These are phyloP conservation scores for Tricholoma flavovirens DNA, from an alignment of 768 basidiomycete species.

Conservation along the genomic window DNA sequence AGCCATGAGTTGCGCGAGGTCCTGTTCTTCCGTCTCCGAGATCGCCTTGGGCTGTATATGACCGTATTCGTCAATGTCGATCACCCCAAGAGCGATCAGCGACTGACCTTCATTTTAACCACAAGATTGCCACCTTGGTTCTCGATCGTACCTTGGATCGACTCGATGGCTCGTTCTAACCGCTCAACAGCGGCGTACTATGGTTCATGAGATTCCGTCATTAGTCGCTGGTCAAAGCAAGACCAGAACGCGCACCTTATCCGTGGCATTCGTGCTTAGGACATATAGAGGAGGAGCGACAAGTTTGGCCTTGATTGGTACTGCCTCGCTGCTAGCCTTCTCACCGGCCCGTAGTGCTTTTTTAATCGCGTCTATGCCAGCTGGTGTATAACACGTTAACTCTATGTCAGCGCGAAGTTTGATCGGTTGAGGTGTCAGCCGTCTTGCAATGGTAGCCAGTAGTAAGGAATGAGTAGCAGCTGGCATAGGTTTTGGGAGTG, in stretches of 20 bases:
- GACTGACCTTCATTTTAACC: conserved; percentile 91
- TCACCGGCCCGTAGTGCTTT: conserved; percentile 87
- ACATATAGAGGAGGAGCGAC: conserved; percentile 97
- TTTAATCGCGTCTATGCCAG: conserved; percentile 96
- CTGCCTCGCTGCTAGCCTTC: conserved; percentile 76
- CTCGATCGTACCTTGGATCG: conserved; percentile 81
- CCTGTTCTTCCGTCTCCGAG: conserved; percentile 95
- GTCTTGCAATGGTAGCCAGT: conserved; percentile 81
- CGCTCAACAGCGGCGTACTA: conserved; percentile 87
- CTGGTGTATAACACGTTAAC: conserved; percentile 91
- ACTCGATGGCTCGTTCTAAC: conserved; percentile 89
- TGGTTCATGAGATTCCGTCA: not conserved
- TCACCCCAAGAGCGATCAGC: not conserved
- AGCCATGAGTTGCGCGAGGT: conserved; percentile 95
- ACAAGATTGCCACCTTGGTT: conserved; percentile 78
- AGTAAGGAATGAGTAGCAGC: conserved; percentile 57
- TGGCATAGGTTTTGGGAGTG: conserved; percentile 54
- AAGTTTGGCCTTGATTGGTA: conserved; percentile 95
- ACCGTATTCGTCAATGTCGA: not conserved
- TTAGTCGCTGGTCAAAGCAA: not conserved
- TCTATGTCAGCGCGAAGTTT: conserved; percentile 98
- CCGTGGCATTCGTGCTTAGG: conserved; percentile 91
- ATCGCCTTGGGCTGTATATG: conserved; percentile 87
- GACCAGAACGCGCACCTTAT: conserved; percentile 58
- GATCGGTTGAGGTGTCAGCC: conserved; percentile 96